Conservation (phyloP, 1,284 basidiomycete genomes). For the Laetiporus sulphureus region DNA sequence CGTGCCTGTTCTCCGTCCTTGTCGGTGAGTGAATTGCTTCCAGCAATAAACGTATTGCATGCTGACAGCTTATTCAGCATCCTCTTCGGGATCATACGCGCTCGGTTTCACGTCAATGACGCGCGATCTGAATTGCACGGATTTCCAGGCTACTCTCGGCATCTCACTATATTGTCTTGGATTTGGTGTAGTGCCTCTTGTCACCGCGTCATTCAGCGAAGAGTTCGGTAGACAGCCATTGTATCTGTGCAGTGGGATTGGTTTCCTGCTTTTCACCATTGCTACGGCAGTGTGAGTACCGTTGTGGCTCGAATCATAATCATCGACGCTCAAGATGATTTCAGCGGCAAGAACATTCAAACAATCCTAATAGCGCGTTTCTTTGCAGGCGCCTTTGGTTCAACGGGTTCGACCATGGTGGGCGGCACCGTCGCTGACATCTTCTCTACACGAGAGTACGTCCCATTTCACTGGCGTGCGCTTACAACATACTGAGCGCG, state of each 20-base stretch:
- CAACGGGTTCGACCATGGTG: slow-evolving; percentile 67
- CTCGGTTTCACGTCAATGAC: slow-evolving; percentile 58
- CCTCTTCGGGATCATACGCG: slow-evolving; percentile 48
- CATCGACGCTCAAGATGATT: neutral
- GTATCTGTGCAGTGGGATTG: slow-evolving; percentile 51
- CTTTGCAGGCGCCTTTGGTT: slow-evolving; percentile 64
- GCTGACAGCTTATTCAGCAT: slow-evolving; percentile 31
- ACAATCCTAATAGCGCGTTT: slow-evolving; percentile 66
- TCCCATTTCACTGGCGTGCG: neutral
- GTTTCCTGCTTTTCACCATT: slow-evolving; percentile 56
- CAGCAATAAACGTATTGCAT: neutral
- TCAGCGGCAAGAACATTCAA: slow-evolving; percentile 58
- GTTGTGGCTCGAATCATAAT: neutral
- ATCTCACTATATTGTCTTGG: slow-evolving; percentile 60
- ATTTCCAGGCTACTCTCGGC: slow-evolving; percentile 54
- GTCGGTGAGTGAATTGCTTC: slow-evolving; percentile 32
- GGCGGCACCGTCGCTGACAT: slow-evolving; percentile 75
- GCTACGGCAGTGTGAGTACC: slow-evolving; percentile 53
- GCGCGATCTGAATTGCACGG: slow-evolving; percentile 52
- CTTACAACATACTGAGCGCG: neutral
- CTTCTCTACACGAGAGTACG: slow-evolving; percentile 52
- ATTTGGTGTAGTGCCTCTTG: slow-evolving; percentile 64
- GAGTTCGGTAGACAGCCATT: slow-evolving; percentile 71
- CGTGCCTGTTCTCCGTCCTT: slow-evolving; percentile 50
- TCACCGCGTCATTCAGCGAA: slow-evolving; percentile 71